phyloP scores from a whole-genome alignment of 495 filamentous ascomycete genomes.

The Patellaria atrata region DNA sequence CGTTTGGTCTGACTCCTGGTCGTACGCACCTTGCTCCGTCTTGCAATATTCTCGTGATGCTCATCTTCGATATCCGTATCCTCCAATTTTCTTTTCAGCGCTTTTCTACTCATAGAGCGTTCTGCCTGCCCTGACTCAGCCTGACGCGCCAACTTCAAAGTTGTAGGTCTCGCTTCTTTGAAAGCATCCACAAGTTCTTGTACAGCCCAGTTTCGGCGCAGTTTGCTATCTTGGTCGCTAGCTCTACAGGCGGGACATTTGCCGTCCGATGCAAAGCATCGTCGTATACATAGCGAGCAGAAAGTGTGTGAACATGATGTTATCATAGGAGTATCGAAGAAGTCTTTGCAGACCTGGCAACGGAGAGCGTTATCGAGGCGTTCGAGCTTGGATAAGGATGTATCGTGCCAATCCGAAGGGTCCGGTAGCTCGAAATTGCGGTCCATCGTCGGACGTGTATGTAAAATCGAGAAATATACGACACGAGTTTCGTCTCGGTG shows the following conservation, averaged over 20 bases:
- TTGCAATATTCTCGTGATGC: too few species aligned
- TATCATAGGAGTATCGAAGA: conserved; percentile 83
- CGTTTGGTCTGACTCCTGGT: conserved; percentile 12
- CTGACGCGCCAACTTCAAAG: conserved; percentile 46
- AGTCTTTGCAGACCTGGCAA: conserved; percentile 97
- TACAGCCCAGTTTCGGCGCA: conserved; percentile 70
- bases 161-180: conserved; percentile 41
- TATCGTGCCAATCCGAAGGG: conserved; percentile 86
- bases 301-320: conserved; percentile 94
- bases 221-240: conserved; percentile 61
- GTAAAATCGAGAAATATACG: too few species aligned
- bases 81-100: conserved; percentile 37
- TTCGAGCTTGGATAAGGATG: conserved; percentile 54
- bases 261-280: conserved; percentile 62
- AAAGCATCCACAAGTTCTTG: conserved; percentile 79
- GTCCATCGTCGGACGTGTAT: too few species aligned
- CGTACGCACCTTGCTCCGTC: conserved; percentile 15
- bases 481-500: too few species aligned
- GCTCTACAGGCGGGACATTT: conserved; percentile 76
- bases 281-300: conserved; percentile 86
- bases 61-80: conserved; percentile 35
- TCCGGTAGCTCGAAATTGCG: conserved; percentile 51
- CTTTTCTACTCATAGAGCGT: conserved; percentile 12
- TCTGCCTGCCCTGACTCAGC: conserved; percentile 24
- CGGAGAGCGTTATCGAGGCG: conserved; percentile 74